Conservation (phyloP, 75 land plant species). For the Selaginella tamariscina region DNA sequence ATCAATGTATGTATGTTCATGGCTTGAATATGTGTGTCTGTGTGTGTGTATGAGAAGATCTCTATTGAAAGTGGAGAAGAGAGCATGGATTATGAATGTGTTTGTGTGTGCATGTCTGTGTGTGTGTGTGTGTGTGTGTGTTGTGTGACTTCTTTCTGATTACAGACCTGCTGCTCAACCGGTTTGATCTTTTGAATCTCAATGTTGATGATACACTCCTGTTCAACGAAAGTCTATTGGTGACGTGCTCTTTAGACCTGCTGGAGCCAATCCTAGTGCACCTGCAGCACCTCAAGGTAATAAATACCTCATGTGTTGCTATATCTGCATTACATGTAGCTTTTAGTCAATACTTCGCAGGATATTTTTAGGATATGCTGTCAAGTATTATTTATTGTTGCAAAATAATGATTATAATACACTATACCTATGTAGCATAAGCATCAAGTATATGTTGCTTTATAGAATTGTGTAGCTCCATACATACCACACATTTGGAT, state of each 20-base stretch:
- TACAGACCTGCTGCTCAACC: constrained; percentile 28
- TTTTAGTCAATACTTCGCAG: constrained; percentile 17
- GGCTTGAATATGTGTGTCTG: constrained; percentile 72
- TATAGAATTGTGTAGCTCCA: not conserved
- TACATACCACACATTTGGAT: not conserved
- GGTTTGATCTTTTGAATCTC: constrained; percentile 74
- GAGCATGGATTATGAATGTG: too few species aligned
- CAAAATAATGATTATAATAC: not conserved
- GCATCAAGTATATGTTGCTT: too few species aligned
- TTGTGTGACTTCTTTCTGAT: too few species aligned
- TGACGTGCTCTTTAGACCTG: constrained; percentile 57
- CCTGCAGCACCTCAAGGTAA: constrained; percentile 19
- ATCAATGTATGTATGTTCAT: constrained; percentile 26
- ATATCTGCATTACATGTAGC: too few species aligned
- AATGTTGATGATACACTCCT: constrained; percentile 49
- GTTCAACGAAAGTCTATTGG: constrained; percentile 40
- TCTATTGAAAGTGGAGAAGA: too few species aligned
- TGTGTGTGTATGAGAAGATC: too few species aligned
- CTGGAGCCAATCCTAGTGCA: constrained; percentile 40
- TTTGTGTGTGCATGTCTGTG: too few species aligned
- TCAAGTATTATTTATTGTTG: too few species aligned
- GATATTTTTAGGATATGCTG: constrained; percentile 21
- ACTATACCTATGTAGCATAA: not conserved
- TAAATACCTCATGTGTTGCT: too few species aligned
- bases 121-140: too few species aligned